Evolutionary conservation across 805 yeast genomes (phyloP).

Genomic region (Saturnispora besseyi): DNA sequence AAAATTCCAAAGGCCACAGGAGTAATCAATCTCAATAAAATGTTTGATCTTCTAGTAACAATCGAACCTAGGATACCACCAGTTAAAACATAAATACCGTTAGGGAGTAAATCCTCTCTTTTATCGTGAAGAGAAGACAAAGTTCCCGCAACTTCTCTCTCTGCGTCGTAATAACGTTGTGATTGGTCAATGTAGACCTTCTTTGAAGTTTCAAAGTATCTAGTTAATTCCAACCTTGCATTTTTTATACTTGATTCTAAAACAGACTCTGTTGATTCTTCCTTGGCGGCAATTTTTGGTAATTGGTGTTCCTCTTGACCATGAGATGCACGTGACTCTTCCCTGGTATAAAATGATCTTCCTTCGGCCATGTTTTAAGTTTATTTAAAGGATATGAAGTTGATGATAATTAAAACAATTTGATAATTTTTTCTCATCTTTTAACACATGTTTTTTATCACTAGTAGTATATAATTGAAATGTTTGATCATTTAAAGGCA

Average conservation of each 20-base stretch:
- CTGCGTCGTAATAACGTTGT: constrained; percentile 44
- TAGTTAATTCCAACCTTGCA: constrained; percentile 37
- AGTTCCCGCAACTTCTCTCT: constrained; percentile 54
- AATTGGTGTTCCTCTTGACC: constrained; percentile 20
- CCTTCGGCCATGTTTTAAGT: neutral
- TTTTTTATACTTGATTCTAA: constrained; percentile 41
- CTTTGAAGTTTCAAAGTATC: constrained; percentile 29
- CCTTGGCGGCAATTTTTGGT: constrained; percentile 13
- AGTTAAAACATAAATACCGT: constrained; percentile 55
- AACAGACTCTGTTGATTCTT: constrained; percentile 14
- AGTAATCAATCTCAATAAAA: constrained; percentile 41
- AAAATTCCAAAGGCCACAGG: constrained; percentile 55
- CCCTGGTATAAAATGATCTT: constrained; percentile 23
- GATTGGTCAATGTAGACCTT: constrained; percentile 38
- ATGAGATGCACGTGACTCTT: constrained; percentile 12
- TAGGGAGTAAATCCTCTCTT: constrained; percentile 65
- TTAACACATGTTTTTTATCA: neutral
- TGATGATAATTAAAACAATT: neutral
- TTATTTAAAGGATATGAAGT: neutral
- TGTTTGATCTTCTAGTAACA: constrained; percentile 56
- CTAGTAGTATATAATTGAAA: neutral
- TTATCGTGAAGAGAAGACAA: constrained; percentile 54
- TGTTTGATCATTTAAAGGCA: constrained; percentile 16
- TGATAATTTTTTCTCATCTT: neutral
- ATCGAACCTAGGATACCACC: constrained; percentile 69